Percentiles rank a stretch among this genome's conserved stretches.
These are phyloP conservation scores for Pleurotus ostreatus DNA, from an alignment of 768 basidiomycete species.

Conservation along the genomic window DNA sequence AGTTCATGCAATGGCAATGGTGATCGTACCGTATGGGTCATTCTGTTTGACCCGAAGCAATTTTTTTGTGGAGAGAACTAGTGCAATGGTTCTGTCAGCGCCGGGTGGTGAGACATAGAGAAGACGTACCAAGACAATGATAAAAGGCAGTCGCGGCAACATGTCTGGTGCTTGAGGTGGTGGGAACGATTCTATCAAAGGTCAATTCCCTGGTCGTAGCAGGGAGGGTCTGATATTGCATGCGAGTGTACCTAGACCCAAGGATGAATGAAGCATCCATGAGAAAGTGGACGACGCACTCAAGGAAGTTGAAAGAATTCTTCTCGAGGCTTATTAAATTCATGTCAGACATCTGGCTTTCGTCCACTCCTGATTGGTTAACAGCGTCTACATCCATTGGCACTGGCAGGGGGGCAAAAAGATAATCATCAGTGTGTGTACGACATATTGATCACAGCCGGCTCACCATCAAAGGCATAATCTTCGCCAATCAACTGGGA, in stretches of 20 bases:
- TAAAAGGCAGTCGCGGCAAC: slow-evolving; percentile 83
- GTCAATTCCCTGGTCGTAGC: slow-evolving; percentile 39
- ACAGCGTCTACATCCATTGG: slow-evolving; percentile 8
- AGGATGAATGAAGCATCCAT: no score
- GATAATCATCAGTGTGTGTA: background rate
- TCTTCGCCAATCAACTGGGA: slow-evolving; percentile 52
- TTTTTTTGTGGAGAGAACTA: slow-evolving; percentile 77
- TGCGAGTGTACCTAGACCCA: slow-evolving; percentile 62
- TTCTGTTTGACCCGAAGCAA: slow-evolving; percentile 59
- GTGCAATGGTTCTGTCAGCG: background rate
- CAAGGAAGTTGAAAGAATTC: slow-evolving; percentile 77
- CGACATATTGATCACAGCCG: slow-evolving; percentile 3
- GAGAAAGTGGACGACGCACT: slow-evolving; percentile 38
- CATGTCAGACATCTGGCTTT: slow-evolving; percentile 52
- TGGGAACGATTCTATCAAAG: slow-evolving; percentile 68
- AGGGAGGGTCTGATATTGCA: slow-evolving; percentile 64
- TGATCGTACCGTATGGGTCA: slow-evolving; percentile 54
- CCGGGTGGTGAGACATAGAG: background rate
- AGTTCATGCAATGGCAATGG: slow-evolving; percentile 28
- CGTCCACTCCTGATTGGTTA: slow-evolving; percentile 23
- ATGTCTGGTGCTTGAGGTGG: slow-evolving; percentile 61
- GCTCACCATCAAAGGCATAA: slow-evolving; percentile 63
- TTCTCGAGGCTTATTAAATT: slow-evolving; percentile 62
- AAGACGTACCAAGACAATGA: slow-evolving; percentile 69
- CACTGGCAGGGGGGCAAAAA: background rate